Evolutionary conservation across 345 rosid genomes (phyloP), one percentile per base, ranked within the genome.

Genomic region (Adansonia digitata): DNA sequence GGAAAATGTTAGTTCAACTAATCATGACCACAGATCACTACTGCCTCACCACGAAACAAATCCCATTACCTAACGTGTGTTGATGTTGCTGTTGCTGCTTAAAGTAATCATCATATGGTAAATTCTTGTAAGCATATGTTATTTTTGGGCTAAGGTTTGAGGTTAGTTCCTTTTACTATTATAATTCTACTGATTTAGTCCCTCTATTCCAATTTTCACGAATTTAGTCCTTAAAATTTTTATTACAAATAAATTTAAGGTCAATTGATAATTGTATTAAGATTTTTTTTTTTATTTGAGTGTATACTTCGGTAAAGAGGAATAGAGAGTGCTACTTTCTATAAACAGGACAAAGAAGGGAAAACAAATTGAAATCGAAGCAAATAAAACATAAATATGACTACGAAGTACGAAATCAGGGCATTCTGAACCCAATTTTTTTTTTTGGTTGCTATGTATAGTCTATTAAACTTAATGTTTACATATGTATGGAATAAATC

Each of bases 1-100:
- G 79, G 74, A 80, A 71, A 76, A 78, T 57, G 59, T 74, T 20
- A 52, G 75, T 31, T 78, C 85, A 63, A 18, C 64, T 57, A 69
- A 63, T 45, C 74, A 64, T 70, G 83, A 66, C 26, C 69, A 22
- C 49, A 29, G n/a, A n/a, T n/a, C 55, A 12, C 51, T 68, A 17
- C 49, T 72, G 1, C 31, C 48, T 17, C 20, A 22, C 18, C 79
- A 66, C 18, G 77, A 65, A 74, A 45, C 77, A 5, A 69, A 15
- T 13, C 73, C 69, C 18, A 29, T 42, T 65, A 79, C 82, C 67
- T 84, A 81, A 76, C 72, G 15, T 5, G 35, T 24, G 34, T 56
- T 55, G 61, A 29, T 20, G 56, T 48, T 29, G 22, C 55, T 15
- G 31, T 5, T 65, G 31, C 70, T 40, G 51, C 51, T 65, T 27